Evolutionary conservation across 116 monocot genomes (phyloP).

Genomic region (Cymodocea nodosa): DNA sequence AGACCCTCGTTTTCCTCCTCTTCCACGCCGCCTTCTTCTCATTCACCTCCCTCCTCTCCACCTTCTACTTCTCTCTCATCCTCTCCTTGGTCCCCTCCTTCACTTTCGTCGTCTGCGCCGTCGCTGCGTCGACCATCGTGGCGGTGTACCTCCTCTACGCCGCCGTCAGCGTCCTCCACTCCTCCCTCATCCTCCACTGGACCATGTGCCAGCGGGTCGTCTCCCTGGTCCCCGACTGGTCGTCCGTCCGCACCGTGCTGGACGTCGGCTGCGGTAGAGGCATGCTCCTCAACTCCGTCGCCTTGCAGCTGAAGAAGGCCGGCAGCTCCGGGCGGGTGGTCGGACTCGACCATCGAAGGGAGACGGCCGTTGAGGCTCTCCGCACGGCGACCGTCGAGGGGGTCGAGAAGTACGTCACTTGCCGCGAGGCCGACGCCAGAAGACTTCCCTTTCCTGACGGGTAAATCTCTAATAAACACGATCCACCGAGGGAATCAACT

Average conservation of each 20-base stretch:
- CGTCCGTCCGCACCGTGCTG: slow-evolving; percentile 51
- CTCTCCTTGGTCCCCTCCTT: slow-evolving; percentile 15
- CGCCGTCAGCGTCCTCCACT: slow-evolving; percentile 34
- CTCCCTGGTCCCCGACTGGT: slow-evolving; percentile 56
- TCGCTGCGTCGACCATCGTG: slow-evolving; percentile 26
- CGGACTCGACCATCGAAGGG: slow-evolving; percentile 33
- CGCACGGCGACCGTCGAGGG: slow-evolving; percentile 46
- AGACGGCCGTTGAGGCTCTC: slow-evolving; percentile 37
- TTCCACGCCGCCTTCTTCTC: slow-evolving; percentile 32
- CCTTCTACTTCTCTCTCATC: slow-evolving; percentile 11
- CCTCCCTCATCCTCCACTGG: slow-evolving; percentile 50
- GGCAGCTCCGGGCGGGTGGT: slow-evolving; percentile 41
- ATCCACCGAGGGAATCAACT: too few species aligned
- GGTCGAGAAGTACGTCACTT: slow-evolving; percentile 71
- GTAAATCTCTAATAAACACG: neutral
- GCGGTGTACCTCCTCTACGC: slow-evolving; percentile 49
- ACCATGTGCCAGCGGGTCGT: slow-evolving; percentile 53
- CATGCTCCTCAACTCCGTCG: slow-evolving; percentile 56
- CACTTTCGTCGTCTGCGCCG: slow-evolving; percentile 23
- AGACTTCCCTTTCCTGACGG: slow-evolving; percentile 53
- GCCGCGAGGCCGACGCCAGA: slow-evolving; percentile 60
- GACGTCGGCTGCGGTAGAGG: slow-evolving; percentile 65
- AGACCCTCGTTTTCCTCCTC: slow-evolving; percentile 43
- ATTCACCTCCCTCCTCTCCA: slow-evolving; percentile 20
- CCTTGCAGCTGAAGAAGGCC: slow-evolving; percentile 44